These are phyloP conservation scores for Croton laevigatus DNA, from an alignment of 441 rosid species.

Conservation along the genomic window DNA sequence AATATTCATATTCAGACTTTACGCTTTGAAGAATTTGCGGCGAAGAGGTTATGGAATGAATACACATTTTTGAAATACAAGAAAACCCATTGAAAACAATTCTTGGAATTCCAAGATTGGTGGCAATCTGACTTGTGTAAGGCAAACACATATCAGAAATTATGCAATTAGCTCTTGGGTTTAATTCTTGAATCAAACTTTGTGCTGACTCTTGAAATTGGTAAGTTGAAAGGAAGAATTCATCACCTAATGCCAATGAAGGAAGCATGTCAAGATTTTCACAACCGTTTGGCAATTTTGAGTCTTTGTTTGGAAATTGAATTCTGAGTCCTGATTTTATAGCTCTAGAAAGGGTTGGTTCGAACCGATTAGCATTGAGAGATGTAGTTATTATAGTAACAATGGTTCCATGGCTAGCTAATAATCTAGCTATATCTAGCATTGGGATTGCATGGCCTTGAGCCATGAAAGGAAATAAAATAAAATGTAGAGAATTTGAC, in stretches of 20 bases:
- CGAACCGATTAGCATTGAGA: too few species aligned
- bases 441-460: too few species aligned
- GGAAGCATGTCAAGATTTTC: constrained; percentile 7
- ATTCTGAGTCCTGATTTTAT: not conserved
- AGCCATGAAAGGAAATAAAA: too few species aligned
- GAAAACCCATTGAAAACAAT: constrained; percentile 19
- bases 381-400: too few species aligned
- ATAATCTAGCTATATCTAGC: too few species aligned
- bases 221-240: constrained; percentile 16
- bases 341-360: constrained; percentile 9
- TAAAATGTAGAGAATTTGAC: too few species aligned
- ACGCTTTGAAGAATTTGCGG: constrained; percentile 10
- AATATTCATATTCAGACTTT: constrained; percentile 13
- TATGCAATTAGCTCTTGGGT: constrained; percentile 7
- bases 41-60: too few species aligned
- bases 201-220: constrained; percentile 25
- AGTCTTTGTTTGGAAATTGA: too few species aligned
- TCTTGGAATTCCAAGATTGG: constrained; percentile 25
- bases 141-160: constrained; percentile 25
- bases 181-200: constrained; percentile 12
- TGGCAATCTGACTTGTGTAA: constrained; percentile 22
- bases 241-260: not conserved
- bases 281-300: constrained; percentile 25
- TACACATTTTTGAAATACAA: too few species aligned
- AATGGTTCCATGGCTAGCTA: too few species aligned